Evolutionary conservation across 2,329 filamentous ascomycete genomes (phyloP).

Genomic region (Fusarium drepaniforme): DNA sequence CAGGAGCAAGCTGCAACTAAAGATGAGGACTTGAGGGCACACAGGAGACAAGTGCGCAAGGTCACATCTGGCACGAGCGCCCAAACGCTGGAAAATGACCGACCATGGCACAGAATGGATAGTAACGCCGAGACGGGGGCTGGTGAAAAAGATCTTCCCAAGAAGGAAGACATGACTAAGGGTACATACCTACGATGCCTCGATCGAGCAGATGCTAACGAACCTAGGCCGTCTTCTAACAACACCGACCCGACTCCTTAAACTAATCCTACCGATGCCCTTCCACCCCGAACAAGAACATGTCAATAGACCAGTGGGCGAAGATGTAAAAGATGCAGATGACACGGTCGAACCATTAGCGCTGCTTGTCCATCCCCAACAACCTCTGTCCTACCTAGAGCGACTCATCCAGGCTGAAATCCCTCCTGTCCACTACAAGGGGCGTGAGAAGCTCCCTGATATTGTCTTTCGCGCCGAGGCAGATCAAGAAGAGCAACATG

Average conservation of each 20-base stretch:
- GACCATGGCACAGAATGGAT: conserved; percentile 42
- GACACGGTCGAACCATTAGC: conserved; percentile 81
- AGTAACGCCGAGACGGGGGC: conserved; percentile 26
- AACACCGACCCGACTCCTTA: conserved; percentile 83
- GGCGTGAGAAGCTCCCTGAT: conserved; percentile 76
- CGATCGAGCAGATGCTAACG: background rate
- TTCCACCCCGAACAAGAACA: conserved; percentile 54
- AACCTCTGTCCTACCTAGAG: conserved; percentile 91
- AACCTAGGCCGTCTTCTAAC: conserved; percentile 78
- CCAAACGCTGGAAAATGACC: conserved; percentile 42
- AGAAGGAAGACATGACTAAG: conserved; percentile 36
- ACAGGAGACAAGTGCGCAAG: conserved; percentile 35
- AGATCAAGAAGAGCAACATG: conserved; percentile 65
- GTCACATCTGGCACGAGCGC: conserved; percentile 41
- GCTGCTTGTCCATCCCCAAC: conserved; percentile 87
- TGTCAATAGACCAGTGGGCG: conserved; percentile 56
- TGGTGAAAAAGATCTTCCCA: conserved; percentile 26
- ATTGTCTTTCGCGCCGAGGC: conserved; percentile 86
- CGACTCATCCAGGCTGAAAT: conserved; percentile 90
- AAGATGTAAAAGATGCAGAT: conserved; percentile 46
- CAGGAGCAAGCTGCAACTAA: conserved; percentile 24
- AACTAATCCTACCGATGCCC: conserved; percentile 81
- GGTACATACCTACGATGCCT: conserved; percentile 13
- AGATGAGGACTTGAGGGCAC: conserved; percentile 32
- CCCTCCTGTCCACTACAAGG: conserved; percentile 74